phyloP scores from a whole-genome alignment of 352 stramenopile species.

The Pythium vanterpoolii region DNA sequence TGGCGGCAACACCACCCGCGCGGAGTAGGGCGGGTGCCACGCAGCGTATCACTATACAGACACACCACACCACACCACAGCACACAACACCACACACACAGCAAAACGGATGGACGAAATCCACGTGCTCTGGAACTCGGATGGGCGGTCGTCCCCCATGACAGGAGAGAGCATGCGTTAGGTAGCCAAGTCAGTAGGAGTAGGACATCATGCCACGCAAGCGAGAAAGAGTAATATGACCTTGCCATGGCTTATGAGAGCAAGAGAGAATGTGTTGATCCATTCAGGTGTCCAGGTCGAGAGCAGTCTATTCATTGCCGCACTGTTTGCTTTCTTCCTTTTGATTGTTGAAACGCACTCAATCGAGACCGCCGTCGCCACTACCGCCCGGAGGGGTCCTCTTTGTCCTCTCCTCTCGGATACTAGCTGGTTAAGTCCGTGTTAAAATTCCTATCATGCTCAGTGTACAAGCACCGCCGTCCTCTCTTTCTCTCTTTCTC shows the following conservation, averaged over 20 bases:
- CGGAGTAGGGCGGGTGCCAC: constrained; percentile 35
- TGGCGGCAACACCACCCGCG: constrained; percentile 29
- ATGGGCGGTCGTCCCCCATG: background rate
- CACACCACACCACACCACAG: too few species aligned
- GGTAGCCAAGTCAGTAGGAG: constrained; percentile 19
- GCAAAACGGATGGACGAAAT: constrained; percentile 16
- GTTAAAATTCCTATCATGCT: constrained; percentile 27
- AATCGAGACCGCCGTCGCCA: constrained; percentile 7
- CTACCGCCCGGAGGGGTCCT: background rate
- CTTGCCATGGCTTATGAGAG: background rate
- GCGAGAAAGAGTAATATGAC: constrained; percentile 11
- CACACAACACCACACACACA: constrained; percentile 16
- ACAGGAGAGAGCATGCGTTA: constrained; percentile 14
- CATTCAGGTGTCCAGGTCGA: constrained; percentile 14
- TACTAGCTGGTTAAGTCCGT: constrained; percentile 3
- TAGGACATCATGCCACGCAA: constrained; percentile 22
- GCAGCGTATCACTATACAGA: constrained; percentile 23
- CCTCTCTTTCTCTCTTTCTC: too few species aligned
- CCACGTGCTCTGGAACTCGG: constrained; percentile 1
- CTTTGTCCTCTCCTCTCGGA: background rate
- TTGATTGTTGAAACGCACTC: constrained; percentile 6
- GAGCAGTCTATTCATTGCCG: constrained; percentile 28
- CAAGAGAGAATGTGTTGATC: too few species aligned
- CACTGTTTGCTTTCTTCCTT: constrained; percentile 18
- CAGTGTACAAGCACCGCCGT: constrained; percentile 21